These are phyloP conservation scores for Mallotus repandus DNA, from an alignment of 441 rosid genomes.

Conservation along the genomic window DNA sequence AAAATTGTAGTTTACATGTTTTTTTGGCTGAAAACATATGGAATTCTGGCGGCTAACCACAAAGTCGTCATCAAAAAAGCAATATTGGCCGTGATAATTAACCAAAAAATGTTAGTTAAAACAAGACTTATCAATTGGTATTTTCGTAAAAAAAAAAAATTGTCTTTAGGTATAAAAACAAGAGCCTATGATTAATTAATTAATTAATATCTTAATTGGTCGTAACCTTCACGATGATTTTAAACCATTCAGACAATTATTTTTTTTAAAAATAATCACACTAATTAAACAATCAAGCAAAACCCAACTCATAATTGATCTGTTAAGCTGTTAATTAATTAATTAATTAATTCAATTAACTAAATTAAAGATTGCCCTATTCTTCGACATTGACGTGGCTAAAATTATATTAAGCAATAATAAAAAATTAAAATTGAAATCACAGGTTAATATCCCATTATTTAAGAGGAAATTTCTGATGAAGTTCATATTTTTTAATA, in stretches of 20 bases:
- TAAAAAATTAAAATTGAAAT: neutral
- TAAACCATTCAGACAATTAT: neutral
- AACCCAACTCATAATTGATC: neutral
- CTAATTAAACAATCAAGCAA: neutral
- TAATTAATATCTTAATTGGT: neutral
- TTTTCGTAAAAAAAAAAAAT: too few relatives aligned
- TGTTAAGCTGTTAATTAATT: neutral
- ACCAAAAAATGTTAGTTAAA: too few relatives aligned
- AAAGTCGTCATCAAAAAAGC: too few relatives aligned
- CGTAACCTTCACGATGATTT: neutral
- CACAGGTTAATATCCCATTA: conserved; percentile 4
- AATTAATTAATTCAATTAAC: neutral
- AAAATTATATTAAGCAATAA: neutral
- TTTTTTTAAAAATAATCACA: neutral
- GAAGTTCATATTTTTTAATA: neutral
- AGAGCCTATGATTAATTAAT: too few relatives aligned
- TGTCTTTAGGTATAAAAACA: too few relatives aligned
- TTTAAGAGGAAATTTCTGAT: neutral
- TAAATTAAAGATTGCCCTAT: neutral
- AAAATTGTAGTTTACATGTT: too few relatives aligned
- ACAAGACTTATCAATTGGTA: too few relatives aligned
- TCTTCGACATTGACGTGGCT: neutral
- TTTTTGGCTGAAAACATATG: too few relatives aligned
- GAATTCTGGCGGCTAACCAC: too few relatives aligned
- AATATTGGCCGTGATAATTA: too few relatives aligned